Evolutionary conservation across 1,139 yeast genomes (phyloP), one percentile per base, ranked within the genome.

Genomic region (Kluyveromyces sp.): DNA sequence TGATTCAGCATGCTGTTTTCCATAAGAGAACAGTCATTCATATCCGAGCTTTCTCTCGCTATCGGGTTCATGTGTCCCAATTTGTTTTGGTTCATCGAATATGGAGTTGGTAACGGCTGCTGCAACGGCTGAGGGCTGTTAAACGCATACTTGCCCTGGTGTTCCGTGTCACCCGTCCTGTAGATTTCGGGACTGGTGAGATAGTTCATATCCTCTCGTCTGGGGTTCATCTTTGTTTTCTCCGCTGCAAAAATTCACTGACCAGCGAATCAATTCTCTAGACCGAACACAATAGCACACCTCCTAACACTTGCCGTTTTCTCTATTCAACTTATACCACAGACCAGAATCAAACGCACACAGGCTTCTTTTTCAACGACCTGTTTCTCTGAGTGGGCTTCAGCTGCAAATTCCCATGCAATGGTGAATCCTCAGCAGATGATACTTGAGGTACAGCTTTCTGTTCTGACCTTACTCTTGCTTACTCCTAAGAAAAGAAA

Each of bases 51-150:
- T 17, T 20, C 42, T 19, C 39, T 31, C 11, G 16, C 36, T 8
- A 20, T 16, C 13, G 33, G 18, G 17, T 42, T 26, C 13, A 22
- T n/a, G 28, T 28, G 35, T 8, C 33, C 41, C 37, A 15, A 28
- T 16, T 38, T 33, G 20, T 32, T 42, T 12, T 55, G 60, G 33
- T 51, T 52, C 29, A 54, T 49, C 3, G 64, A 57, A 42, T 58
- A 60, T 1, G 64, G 64, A 1, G 64, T 60, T 19, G 64, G 64
- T 26, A 59, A 57, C 33, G 58, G 60, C 9, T 60, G 56, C 15
- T 57, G 57, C 9, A 54, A 46, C 3, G 58, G 61, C 17, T 56
- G 36, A 3, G 63, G 63, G 44, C 63, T 58, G 36, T 57, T 51
- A 36, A 58, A 58, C 12, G 55, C 53, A 36, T 56, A 57, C 42